phyloP scores from a whole-genome alignment of 139 green algal genomes.

The Spirogloea muscicola region DNA sequence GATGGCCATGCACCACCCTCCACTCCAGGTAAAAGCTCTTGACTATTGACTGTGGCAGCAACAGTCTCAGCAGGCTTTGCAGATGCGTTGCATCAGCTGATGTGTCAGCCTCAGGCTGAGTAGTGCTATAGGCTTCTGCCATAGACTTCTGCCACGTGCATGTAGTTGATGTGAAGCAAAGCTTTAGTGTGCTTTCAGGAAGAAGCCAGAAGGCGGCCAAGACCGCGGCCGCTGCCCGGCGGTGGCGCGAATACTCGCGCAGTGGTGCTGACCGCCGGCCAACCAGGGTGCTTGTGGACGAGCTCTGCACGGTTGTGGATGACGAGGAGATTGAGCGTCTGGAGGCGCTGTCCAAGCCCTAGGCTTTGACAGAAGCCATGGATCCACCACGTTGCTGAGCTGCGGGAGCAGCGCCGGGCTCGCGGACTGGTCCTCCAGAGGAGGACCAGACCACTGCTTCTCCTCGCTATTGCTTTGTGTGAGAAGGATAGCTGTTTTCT shows the following conservation, averaged over 20 bases:
- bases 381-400: too few species aligned
- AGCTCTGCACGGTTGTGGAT: too few species aligned
- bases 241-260: slow-evolving; percentile 36
- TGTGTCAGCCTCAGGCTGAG: not conserved
- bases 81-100: not conserved
- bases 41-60: not conserved
- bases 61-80: not conserved
- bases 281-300: too few species aligned
- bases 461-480: too few species aligned
- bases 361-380: too few species aligned
- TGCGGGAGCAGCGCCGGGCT: too few species aligned
- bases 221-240: slow-evolving; percentile 21
- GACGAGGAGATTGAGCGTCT: too few species aligned
- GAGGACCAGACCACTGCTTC: too few species aligned
- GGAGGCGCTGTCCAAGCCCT: too few species aligned
- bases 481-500: too few species aligned
- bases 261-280: slow-evolving; percentile 13
- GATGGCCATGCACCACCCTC: too few species aligned
- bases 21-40: not conserved
- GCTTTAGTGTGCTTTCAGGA: not conserved
- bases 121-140: not conserved
- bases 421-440: too few species aligned
- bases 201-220: slow-evolving; percentile 21
- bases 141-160: not conserved
- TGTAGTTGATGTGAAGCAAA: not conserved